Evolutionary conservation across 2,329 filamentous ascomycete genomes (phyloP).

Genomic region (Chaetomium globosum): DNA sequence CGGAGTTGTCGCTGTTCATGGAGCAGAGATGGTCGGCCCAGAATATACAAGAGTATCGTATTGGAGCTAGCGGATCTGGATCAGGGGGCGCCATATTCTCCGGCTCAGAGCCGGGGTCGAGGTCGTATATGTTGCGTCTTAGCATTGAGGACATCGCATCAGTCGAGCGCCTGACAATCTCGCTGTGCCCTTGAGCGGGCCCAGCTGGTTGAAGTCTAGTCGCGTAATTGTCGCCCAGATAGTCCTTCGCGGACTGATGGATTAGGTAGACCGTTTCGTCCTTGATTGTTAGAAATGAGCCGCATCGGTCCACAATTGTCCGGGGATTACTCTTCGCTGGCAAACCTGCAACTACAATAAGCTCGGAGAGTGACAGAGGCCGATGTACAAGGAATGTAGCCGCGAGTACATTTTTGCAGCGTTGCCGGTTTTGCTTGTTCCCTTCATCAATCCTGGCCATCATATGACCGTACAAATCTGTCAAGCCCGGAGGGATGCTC

Average conservation of each 20-base stretch:
- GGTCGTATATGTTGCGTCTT: conserved; percentile 30
- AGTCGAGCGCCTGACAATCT: conserved; percentile 26
- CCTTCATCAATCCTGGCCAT: conserved; percentile 31
- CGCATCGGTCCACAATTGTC: conserved; percentile 32
- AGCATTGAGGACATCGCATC: conserved; percentile 29
- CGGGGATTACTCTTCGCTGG: conserved; percentile 19
- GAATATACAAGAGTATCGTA: too few species aligned
- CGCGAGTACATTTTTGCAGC: conserved; percentile 33
- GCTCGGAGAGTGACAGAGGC: conserved; percentile 34
- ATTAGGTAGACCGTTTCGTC: conserved; percentile 37
- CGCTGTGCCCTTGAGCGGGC: conserved; percentile 23
- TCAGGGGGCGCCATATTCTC: conserved; percentile 24
- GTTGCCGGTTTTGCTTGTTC: conserved; percentile 21
- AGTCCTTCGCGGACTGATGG: conserved; percentile 42
- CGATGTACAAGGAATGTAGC: conserved; percentile 29
- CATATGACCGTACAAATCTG: conserved; percentile 38
- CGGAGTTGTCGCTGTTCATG: conserved; percentile 3
- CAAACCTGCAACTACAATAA: conserved; percentile 28
- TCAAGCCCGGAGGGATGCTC: conserved; percentile 35
- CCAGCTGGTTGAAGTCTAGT: conserved; percentile 22
- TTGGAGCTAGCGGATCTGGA: conserved; percentile 28
- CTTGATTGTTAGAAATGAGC: conserved; percentile 41
- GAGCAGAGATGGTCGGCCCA: too few species aligned
- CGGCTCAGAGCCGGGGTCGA: conserved; percentile 29
- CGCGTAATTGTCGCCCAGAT: conserved; percentile 32